A percentile compares a stretch with the other conserved stretches of the same genome.
Evolutionary conservation across 306 rosid species (phyloP).

Genomic region (Inga oerstediana): DNA sequence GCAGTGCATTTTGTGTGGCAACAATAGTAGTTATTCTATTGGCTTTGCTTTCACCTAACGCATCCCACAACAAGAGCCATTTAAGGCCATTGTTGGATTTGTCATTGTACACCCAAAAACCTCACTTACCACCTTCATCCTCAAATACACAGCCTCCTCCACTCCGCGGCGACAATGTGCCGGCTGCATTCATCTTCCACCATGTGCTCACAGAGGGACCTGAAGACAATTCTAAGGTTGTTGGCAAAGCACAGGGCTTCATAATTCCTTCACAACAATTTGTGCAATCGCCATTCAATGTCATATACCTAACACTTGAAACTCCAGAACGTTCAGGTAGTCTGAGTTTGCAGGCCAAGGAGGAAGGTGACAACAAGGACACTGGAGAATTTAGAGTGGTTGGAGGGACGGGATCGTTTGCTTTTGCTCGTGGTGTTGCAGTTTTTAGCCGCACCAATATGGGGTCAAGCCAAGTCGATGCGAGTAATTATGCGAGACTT

Average conservation of each 20-base stretch:
- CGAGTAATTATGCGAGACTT: no score
- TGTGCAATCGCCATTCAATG: constrained; percentile 63
- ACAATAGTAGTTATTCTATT: constrained; percentile 60
- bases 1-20: constrained; percentile 61
- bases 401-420: background rate
- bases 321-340: constrained; percentile 66
- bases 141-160: constrained; percentile 30
- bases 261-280: constrained; percentile 67
- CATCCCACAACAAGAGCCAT: constrained; percentile 40
- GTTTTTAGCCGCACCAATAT: no score
- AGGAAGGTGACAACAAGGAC: no score
- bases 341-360: constrained; percentile 51
- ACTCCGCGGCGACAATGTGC: constrained; percentile 14
- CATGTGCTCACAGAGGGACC: constrained; percentile 74
- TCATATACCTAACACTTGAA: constrained; percentile 76
- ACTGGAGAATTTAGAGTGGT: constrained; percentile 55
- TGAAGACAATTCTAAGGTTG: constrained; percentile 60
- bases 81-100: constrained; percentile 61
- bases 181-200: constrained; percentile 56
- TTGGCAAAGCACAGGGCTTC: constrained; percentile 77
- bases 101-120: constrained; percentile 79
- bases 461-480: no score
- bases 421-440: no score
- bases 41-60: constrained; percentile 62
- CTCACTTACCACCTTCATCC: constrained; percentile 32